phyloP scores from a whole-genome alignment of 2,329 filamentous ascomycete genomes.

The Xylariaceae sp. region DNA sequence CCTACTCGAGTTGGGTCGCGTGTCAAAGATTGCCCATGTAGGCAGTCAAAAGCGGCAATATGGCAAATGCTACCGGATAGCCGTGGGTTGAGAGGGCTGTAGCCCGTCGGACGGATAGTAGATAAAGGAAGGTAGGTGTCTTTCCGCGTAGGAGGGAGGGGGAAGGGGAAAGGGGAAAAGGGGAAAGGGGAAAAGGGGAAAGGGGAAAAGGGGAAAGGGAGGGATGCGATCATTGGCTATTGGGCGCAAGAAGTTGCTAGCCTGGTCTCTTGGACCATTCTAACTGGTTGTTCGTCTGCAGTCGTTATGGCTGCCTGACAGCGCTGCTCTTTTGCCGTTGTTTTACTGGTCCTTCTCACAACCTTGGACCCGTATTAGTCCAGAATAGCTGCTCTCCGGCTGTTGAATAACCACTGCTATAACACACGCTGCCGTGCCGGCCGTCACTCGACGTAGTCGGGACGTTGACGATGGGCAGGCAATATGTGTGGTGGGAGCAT shows the following conservation, averaged over 20 bases:
- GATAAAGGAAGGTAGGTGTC: neutral
- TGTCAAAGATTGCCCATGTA: neutral
- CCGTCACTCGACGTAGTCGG: neutral
- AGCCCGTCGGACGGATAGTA: neutral
- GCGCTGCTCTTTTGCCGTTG: neutral
- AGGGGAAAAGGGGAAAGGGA: neutral
- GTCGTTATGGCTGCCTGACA: neutral
- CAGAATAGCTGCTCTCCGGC: neutral
- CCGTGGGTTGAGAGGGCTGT: neutral
- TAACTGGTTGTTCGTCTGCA: neutral
- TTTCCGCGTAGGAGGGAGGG: neutral
- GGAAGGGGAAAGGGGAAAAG: neutral
- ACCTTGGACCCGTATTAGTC: neutral
- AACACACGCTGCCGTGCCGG: neutral
- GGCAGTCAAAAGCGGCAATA: neutral
- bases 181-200: neutral
- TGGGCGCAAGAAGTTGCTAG: neutral
- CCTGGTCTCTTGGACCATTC: neutral
- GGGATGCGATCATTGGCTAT: neutral
- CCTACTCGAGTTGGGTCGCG: slow-evolving; percentile 4
- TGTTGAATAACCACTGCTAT: neutral
- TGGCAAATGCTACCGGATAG: slow-evolving; percentile 7
- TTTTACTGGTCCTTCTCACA: neutral
- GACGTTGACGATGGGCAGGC: neutral
- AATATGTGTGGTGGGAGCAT: neutral